Base-by-base conservation (phyloP, 1,284 basidiomycete species). In the Sporisorium graminicola region DNA sequence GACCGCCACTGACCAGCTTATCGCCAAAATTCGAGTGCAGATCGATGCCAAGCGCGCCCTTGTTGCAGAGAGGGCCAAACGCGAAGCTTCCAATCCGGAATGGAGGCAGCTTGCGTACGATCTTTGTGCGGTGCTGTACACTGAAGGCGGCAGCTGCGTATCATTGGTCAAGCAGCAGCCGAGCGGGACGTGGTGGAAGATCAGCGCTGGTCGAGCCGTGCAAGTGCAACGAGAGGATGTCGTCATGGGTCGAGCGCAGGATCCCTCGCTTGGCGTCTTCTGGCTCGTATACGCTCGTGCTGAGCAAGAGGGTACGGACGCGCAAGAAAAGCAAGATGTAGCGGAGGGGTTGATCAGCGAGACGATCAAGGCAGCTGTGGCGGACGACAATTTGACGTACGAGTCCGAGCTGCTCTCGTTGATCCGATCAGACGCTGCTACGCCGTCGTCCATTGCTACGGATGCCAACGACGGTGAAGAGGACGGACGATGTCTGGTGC, bases 391-490 rank as follows among this genome's bases (percentile, higher is more conserved):
- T 42, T 35, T 77, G 53, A 77, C 70, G 24, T 59, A 74, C 43
- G 67, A 77, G 52, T 74, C 70, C 2, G 74, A 77, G 59, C 47
- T 74, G 66, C 57, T 77, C 3, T 77, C 70, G 26, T 43, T 77
- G 56, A 72, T 72, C 42, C 33, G 56, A 14, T 77, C 74, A 14
- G 68, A 72, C 63, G 72, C 66, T 9, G 65, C 66, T 9, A 69
- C 62, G n/a, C 66, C 65, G 9, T 52, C 56, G 8, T 58, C 59
- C 7, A 56, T 56, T 9, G 46, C 46, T 29, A 42, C 22, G 0
- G 56, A 51, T 20, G 49, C 22, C 0, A 56, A 51, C 20, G 56
- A 27, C 6, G 1, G 3, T 14, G 22, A n/a, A 44, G 12, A 29
- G 53, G 24, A 12, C 3, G 10, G n/a, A n/a, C n/a, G n/a, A n/a